Conservation (phyloP, 176 grass and related monocot species). For the Oryza coarctata region DNA sequence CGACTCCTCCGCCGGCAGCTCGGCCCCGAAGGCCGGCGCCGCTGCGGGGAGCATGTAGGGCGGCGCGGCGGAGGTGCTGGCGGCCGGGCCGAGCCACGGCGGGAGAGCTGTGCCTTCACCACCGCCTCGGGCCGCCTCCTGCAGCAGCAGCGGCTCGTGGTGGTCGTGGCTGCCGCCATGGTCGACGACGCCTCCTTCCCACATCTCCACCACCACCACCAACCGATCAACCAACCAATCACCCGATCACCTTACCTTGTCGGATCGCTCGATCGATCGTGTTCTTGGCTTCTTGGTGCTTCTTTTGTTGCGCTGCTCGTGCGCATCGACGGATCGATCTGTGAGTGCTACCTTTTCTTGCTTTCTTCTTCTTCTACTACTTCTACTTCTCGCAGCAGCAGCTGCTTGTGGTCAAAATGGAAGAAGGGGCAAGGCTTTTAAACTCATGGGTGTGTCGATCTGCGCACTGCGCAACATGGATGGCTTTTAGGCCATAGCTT, state of each 20-base stretch:
- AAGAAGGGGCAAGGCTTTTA: constrained; percentile 12
- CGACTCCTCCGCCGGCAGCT: not conserved
- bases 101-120: constrained; percentile 11
- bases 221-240: not conserved
- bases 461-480: constrained; percentile 35
- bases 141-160: constrained; percentile 38
- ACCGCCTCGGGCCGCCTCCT: not conserved
- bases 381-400: no score
- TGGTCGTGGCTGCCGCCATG: constrained; percentile 28
- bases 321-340: not conserved
- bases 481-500: constrained; percentile 31
- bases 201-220: constrained; percentile 33
- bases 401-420: constrained; percentile 38
- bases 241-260: not conserved
- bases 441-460: constrained; percentile 24
- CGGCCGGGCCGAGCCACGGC: constrained; percentile 25
- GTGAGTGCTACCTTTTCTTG: not conserved
- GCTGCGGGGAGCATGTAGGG: constrained; percentile 12
- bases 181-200: constrained; percentile 47
- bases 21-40: not conserved
- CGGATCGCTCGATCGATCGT: not conserved
- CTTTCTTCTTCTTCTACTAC: constrained; percentile 4
- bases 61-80: not conserved
- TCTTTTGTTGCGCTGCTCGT: no score
- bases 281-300: no score